Evolutionary conservation across 106 monocot genomes (phyloP).

Genomic region (Vanilla planifolia): DNA sequence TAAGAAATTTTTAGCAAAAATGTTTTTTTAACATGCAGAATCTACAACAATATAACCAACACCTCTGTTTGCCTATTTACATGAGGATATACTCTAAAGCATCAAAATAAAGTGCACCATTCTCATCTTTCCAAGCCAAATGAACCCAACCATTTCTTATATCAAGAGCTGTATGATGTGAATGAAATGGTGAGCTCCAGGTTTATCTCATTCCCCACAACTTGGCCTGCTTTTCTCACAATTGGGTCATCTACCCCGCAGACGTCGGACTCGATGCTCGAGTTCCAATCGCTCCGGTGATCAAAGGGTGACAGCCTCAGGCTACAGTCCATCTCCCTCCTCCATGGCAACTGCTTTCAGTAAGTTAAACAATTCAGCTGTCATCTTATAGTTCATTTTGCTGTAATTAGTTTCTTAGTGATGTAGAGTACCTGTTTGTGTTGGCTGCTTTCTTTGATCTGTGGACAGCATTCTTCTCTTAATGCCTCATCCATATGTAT

Average conservation of each 20-base stretch:
- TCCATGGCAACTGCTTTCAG: neutral
- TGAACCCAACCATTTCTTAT: too few species aligned
- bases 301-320: neutral
- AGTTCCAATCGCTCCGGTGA: neutral
- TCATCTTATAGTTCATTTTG: neutral
- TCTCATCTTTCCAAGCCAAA: too few species aligned
- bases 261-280: constrained; percentile 5
- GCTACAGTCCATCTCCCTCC: neutral
- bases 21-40: too few species aligned
- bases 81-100: too few species aligned
- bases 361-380: neutral
- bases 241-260: neutral
- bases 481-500: neutral
- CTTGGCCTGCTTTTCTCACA: neutral
- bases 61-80: too few species aligned
- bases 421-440: neutral
- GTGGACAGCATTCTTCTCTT: neutral
- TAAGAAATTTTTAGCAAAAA: too few species aligned
- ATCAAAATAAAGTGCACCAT: too few species aligned
- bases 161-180: neutral
- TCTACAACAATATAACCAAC: too few species aligned
- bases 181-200: constrained; percentile 6
- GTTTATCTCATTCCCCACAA: neutral
- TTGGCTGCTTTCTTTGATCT: neutral
- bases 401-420: neutral